Evolutionary conservation across 2,329 filamentous ascomycete species (phyloP), one percentile per base, ranked within the genome.

Genomic region (Clathrospora elynae): DNA sequence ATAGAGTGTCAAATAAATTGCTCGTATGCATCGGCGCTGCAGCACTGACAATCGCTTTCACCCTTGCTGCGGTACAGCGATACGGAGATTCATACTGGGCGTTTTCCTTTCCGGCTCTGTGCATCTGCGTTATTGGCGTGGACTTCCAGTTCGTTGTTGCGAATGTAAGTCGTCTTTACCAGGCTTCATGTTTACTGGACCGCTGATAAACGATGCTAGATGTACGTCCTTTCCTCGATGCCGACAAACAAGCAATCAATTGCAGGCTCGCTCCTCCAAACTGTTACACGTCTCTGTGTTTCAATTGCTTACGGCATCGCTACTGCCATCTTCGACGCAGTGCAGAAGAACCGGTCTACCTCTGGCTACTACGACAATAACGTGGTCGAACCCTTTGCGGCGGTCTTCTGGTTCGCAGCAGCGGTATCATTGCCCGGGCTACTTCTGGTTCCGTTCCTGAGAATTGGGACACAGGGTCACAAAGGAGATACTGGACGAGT

Each of bases 141-240:
- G 85, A 87, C 59, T 78, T 88, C 22, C 80, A 87, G 44, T 87
- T 87, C 64, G 86, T 86, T 46, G 84, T 87, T 14, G 79, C 81
- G 3, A 87, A 88, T 55, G 79, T 83, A 62, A 55, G 78, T 68
- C 2, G 3, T 13, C 16, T 22, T 5, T 9, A 14, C 6, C 2
- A n/a, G n/a, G n/a, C 10, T 13, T 14, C 7, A 4, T 4, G 13
- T 28, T 6, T 11, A 3, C 11, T 1, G 5, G 2, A 6, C 3
- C 2, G 8, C 9, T 17, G 3, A 2, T 23, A n/a, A n/a, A n/a
- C n/a, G n/a, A n/a, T n/a, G n/a, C n/a, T n/a, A n/a, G n/a, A n/a
- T n/a, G n/a, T n/a, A n/a, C n/a, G n/a, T n/a, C n/a, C n/a, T n/a
- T n/a, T n/a, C 3, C 9, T 25, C n/a, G 13, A 6, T 17, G 1